phyloP scores from a whole-genome alignment of 768 basidiomycete species.

The Chlorophyllum brunneum region DNA sequence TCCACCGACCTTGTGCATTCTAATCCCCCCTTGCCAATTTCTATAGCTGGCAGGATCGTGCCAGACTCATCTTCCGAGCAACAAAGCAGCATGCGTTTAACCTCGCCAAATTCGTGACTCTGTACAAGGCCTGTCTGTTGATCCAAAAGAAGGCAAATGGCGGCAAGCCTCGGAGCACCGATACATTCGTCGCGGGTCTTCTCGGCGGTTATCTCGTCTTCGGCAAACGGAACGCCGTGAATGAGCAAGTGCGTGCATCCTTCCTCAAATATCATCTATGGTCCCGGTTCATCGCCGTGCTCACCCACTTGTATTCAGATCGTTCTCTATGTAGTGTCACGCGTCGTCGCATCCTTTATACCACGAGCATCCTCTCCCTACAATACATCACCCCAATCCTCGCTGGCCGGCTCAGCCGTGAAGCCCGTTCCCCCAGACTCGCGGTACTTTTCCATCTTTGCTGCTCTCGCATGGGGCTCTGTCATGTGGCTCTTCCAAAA shows the following conservation, averaged over 20 bases:
- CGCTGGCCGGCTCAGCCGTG: conserved; percentile 37
- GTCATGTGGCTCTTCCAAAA: conserved; percentile 97
- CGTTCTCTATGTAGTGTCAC: conserved; percentile 92
- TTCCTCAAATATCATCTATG: background rate
- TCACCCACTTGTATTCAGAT: conserved; percentile 49
- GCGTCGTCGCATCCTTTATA: conserved; percentile 88
- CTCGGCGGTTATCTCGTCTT: conserved; percentile 90
- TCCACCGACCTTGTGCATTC: background rate
- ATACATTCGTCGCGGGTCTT: conserved; percentile 91
- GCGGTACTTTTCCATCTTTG: conserved; percentile 80
- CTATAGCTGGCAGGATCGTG: conserved; percentile 66
- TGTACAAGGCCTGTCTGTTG: conserved; percentile 86
- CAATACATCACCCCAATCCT: conserved; percentile 37
- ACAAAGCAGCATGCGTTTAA: conserved; percentile 91
- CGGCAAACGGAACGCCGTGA: conserved; percentile 81
- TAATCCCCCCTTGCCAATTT: background rate
- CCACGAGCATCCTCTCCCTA: conserved; percentile 68
- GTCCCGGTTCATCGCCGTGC: background rate
- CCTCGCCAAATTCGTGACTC: conserved; percentile 88
- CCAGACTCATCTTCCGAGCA: conserved; percentile 68
- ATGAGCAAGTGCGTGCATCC: conserved; percentile 74
- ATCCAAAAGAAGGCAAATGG: conserved; percentile 78
- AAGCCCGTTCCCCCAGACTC: conserved; percentile 83
- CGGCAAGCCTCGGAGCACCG: conserved; percentile 76
- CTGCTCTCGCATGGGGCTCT: conserved; percentile 88